Conservation (phyloP, 2,329 filamentous ascomycete species). For the Thelonectria blattea region DNA sequence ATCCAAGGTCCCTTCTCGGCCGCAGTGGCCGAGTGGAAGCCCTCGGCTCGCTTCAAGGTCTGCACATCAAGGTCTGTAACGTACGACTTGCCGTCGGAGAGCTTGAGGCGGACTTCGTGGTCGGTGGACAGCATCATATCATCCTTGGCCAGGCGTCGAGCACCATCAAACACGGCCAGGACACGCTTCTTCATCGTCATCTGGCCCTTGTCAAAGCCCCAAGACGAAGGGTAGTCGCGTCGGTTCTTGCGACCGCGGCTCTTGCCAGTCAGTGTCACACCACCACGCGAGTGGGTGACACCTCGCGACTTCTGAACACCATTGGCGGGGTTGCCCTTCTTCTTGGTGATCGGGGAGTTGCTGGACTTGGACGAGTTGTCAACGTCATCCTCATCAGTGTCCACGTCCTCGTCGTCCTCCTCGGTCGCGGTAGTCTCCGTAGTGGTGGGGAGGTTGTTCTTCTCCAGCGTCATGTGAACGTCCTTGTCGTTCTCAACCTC, state of each 20-base stretch:
- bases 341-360: conserved; percentile 53
- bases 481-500: conserved; percentile 69
- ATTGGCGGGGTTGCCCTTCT: conserved; percentile 61
- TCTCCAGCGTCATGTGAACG: conserved; percentile 67
- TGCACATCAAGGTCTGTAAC: conserved; percentile 93
- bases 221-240: conserved; percentile 90
- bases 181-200: conserved; percentile 99
- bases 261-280: conserved; percentile 64
- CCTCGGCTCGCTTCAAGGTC: conserved; percentile 86
- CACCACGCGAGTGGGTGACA: conserved; percentile 79
- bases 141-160: conserved; percentile 89
- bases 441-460: conserved; percentile 62
- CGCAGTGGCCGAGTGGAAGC: conserved; percentile 77
- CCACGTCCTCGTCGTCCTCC: conserved; percentile 61
- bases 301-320: conserved; percentile 72
- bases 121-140: conserved; percentile 98
- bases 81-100: conserved; percentile 78
- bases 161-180: conserved; percentile 89
- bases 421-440: conserved; percentile 47
- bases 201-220: conserved; percentile 89
- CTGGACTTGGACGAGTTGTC: conserved; percentile 55
- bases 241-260: conserved; percentile 83
- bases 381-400: conserved; percentile 61
- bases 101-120: conserved; percentile 86
- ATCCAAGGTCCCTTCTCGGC: conserved; percentile 90